Evolutionary conservation across 73 alveolate genomes (phyloP).

Genomic region (Paramecium biaurelia): DNA sequence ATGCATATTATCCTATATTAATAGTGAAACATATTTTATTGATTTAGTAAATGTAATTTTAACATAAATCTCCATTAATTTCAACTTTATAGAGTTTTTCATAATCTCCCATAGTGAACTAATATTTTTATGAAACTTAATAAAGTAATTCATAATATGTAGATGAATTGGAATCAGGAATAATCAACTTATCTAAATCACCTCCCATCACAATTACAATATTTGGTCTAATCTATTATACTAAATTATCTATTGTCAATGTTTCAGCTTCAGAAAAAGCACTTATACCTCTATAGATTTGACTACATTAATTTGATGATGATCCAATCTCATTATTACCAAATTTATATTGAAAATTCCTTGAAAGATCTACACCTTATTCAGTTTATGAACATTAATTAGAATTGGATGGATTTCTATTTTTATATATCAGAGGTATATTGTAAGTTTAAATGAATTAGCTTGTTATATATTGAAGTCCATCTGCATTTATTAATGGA

Average conservation of each 20-base stretch:
- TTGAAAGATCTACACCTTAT: constrained; percentile 3
- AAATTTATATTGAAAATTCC: constrained; percentile 17
- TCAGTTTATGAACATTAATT: neutral
- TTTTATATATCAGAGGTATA: neutral
- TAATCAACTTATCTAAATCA: neutral
- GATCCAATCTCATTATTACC: neutral
- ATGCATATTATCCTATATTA: neutral
- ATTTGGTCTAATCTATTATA: neutral
- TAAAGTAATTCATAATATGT: neutral
- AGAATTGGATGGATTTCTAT: neutral
- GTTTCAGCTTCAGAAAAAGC: constrained; percentile 16
- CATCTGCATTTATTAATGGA: neutral
- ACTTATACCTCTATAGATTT: neutral
- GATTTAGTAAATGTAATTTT: neutral
- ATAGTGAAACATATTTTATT: neutral
- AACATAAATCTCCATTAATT: constrained; percentile 34
- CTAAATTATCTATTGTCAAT: neutral
- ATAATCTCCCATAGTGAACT: neutral
- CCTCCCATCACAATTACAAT: neutral
- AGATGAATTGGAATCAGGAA: neutral
- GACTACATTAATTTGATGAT: neutral
- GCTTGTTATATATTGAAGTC: neutral
- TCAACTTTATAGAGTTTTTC: neutral
- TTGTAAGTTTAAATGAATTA: neutral
- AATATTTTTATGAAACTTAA: neutral